Percentiles rank a stretch among this genome's conserved stretches.
Conservation (phyloP, 371 early-diverging fungal genomes). For the Chytridium lagenaria region DNA sequence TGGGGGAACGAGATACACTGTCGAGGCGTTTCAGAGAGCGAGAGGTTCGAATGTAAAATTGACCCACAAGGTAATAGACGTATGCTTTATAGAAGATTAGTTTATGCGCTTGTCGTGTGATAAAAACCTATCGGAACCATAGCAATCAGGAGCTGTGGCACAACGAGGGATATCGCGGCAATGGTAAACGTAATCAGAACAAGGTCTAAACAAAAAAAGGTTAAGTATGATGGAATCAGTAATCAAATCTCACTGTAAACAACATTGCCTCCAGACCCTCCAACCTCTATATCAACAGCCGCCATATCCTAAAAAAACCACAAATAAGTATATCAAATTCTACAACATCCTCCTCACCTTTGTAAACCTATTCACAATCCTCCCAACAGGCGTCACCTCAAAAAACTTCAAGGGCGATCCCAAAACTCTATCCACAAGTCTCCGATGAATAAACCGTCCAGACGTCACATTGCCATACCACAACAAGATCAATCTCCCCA, state of each 20-base stretch:
- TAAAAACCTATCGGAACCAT: conserved; percentile 31
- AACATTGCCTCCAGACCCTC: too few species aligned
- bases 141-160: conserved; percentile 25
- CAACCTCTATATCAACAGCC: too few species aligned
- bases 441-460: conserved; percentile 24
- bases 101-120: too few species aligned
- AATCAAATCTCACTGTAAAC: too few species aligned
- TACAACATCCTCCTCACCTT: too few species aligned
- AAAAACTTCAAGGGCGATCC: conserved; percentile 76
- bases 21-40: conserved; percentile 82
- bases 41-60: conserved; percentile 66
- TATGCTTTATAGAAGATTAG: too few species aligned
- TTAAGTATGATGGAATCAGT: too few species aligned
- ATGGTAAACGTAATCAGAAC: conserved; percentile 20
- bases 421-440: conserved; percentile 28
- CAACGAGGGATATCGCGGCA: conserved; percentile 21
- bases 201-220: too few species aligned
- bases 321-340: too few species aligned
- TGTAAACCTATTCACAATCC: conserved; percentile 64
- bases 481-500: conserved; percentile 12
- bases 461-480: conserved; percentile 13
- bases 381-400: conserved; percentile 80
- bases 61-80: conserved; percentile 32
- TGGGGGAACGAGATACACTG: conserved; percentile 72
- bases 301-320: too few species aligned